A percentile compares a stretch with the other conserved stretches of the same genome.
Conservation (phyloP, 768 basidiomycete species). For the Terana coerulea region DNA sequence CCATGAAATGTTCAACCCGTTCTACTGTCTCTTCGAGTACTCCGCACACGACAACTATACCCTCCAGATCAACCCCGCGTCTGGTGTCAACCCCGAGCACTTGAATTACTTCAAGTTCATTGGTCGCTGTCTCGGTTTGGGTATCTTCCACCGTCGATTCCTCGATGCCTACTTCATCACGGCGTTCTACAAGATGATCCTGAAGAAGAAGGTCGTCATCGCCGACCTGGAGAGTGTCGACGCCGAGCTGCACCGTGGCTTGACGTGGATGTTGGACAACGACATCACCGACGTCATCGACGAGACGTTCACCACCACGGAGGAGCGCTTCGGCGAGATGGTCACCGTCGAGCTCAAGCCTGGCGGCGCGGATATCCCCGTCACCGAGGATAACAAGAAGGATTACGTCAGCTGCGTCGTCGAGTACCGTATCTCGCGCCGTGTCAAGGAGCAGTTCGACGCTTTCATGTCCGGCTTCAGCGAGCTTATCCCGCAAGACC, state of each 20-base stretch:
- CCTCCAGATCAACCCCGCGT: constrained; percentile 97
- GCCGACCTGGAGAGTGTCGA: constrained; percentile 96
- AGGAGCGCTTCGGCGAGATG: constrained; percentile 98
- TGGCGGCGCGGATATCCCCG: constrained; percentile 79
- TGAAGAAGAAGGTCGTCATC: constrained; percentile 95
- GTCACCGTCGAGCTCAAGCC: constrained; percentile 94
- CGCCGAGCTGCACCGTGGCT: constrained; percentile 87
- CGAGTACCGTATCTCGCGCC: constrained; percentile 95
- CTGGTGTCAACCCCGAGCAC: constrained; percentile 98
- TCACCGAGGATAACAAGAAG: constrained; percentile 98
- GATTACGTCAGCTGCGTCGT: constrained; percentile 95
- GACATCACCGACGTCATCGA: constrained; percentile 98
- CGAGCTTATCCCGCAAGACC: constrained; percentile 96
- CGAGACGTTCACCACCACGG: constrained; percentile 94
- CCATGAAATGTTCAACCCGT: constrained; percentile 99
- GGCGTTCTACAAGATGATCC: constrained; percentile 99
- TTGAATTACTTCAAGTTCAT: constrained; percentile 99
- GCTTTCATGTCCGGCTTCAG: constrained; percentile 99
- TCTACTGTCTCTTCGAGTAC: constrained; percentile 99
- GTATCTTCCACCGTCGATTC: constrained; percentile 99
- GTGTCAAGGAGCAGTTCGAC: constrained; percentile 98
- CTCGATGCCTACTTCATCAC: constrained; percentile 99
- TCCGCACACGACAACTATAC: constrained; percentile 99
- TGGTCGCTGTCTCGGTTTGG: constrained; percentile 89
- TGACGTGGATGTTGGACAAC: constrained; percentile 99